Evolutionary conservation across 208 protist species (phyloP), one percentile per base, ranked within the genome.

Genomic region (Strigomonas galati): DNA sequence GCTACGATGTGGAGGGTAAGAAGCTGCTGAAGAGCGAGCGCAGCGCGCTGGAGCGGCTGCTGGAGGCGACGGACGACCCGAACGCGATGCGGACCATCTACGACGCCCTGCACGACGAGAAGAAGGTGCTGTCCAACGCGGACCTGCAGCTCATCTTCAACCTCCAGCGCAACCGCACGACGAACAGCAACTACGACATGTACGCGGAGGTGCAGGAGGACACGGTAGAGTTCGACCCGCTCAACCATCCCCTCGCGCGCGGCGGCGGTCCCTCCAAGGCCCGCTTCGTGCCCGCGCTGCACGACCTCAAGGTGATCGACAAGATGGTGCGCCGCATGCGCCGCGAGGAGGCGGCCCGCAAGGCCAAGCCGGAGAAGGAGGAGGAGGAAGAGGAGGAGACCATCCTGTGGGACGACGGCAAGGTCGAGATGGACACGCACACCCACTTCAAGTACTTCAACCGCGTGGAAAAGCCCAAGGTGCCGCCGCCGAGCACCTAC

Each of bases 101-200:
- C 68, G 95, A 98, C 63, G 84, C 82, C 43, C 69, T 97, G 32
- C 91, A 96, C 72, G 84, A 95, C 61, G 81, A 93, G 49, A 93
- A 93, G 76, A 91, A 96, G 60, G 78, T 86, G 37, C 72, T 98
- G 31, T 83, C 77, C 32, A 95, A 96, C 77, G 86, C 87, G 6
- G 92, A 97, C 63, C 67, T 98, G 44, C 85, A 97, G 67, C 82
- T 96, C 65, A 90, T 98, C 69, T 93, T 97, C 73, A 96, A 97
- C 69, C 76, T 98, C 28, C 85, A 96, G 76, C 91, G 92, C 64
- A 97, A 96, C 56, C 89, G 85, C 72, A 96, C 87, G 12, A 82
- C 87, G 5, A 92, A 96, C 72, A 32, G 84, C 21, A 78, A 76
- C 49, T 97, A 95, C 65, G 73, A 97, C 74, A 95, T 96, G 85